Percentiles rank a stretch among this genome's conserved stretches.
Evolutionary conservation across 345 rosid species (phyloP).

Genomic region (Xanthoceras sorbifolium): DNA sequence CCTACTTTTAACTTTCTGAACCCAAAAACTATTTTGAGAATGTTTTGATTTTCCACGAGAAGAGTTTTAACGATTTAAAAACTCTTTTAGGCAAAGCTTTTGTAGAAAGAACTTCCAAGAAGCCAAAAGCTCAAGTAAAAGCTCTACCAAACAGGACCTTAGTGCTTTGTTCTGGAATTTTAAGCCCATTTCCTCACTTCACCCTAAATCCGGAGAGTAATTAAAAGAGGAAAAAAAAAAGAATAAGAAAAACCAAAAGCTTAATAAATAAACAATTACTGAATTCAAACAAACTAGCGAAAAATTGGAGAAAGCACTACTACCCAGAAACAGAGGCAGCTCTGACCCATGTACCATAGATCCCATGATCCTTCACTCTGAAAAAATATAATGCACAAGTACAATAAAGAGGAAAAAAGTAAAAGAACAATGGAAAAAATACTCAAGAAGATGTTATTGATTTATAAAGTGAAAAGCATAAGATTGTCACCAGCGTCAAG

Average conservation of each 20-base stretch:
- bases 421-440: background rate
- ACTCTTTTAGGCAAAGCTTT: no score
- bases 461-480: background rate
- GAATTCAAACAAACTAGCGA: background rate
- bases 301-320: background rate
- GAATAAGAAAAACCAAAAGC: background rate
- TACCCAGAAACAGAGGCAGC: slow-evolving; percentile 38
- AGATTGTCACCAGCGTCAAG: background rate
- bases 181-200: background rate
- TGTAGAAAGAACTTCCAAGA: no score
- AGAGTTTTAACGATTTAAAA: no score
- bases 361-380: slow-evolving; percentile 53
- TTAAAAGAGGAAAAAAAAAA: background rate
- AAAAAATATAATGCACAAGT: slow-evolving; percentile 10
- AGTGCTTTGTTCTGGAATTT: background rate
- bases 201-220: slow-evolving; percentile 1
- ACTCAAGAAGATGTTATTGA: background rate
- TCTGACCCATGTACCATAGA: slow-evolving; percentile 50
- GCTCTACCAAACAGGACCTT: no score
- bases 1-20: no score
- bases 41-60: no score
- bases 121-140: no score
- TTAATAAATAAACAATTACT: background rate
- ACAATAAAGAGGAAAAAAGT: slow-evolving; percentile 12
- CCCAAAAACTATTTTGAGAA: no score